Evolutionary conservation across 257 asterid species (phyloP), one percentile per base, ranked within the genome.

Genomic region (Phtheirospermum japonicum): DNA sequence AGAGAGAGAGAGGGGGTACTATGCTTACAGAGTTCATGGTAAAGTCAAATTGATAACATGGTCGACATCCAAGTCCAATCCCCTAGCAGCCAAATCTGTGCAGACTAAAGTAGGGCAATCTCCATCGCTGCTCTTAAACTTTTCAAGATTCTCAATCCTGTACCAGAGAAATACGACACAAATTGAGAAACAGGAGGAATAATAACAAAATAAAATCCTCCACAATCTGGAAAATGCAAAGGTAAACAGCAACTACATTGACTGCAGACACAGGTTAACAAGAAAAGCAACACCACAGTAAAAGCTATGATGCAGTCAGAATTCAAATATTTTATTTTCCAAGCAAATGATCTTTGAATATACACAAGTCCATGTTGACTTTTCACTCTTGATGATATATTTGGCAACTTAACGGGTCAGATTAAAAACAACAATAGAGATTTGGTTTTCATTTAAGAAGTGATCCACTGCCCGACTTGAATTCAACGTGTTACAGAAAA

Each of bases 381-480:
- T 6, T 36, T 36, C 42, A 36, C 10, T 6, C 42, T 36, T 3
- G 42, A 36, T 9, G 11, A 4, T 6, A 36, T 9, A 6, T 36
- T 36, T 36, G 4, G 42, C 42, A 36, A 36, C 42, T 2, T 36
- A 36, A 36, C 2, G 11, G 42, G 11, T 42, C 17, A 12, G 49
- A 42, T 43, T 16, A n/a, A 2, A 43, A 43, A 16, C 9, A 5
- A 89, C 99, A 6, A 97, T 85, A 33, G 96, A 77, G 57, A 93
- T 67, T 76, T 83, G 92, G 66, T 87, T 93, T 76, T 89, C 99
- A 52, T 18, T 73, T 69, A 93, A 82, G 65, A 77, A 93, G 75
- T 93, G 96, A 75, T 93, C 99, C 60, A 87, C 97, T 16, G 99
- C 99, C 54, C 99, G 97, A 73, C 99, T 89, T 31, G 99, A 93